These are phyloP conservation scores for Xylaria venustula DNA, from an alignment of 495 filamentous ascomycete species.

Conservation along the genomic window DNA sequence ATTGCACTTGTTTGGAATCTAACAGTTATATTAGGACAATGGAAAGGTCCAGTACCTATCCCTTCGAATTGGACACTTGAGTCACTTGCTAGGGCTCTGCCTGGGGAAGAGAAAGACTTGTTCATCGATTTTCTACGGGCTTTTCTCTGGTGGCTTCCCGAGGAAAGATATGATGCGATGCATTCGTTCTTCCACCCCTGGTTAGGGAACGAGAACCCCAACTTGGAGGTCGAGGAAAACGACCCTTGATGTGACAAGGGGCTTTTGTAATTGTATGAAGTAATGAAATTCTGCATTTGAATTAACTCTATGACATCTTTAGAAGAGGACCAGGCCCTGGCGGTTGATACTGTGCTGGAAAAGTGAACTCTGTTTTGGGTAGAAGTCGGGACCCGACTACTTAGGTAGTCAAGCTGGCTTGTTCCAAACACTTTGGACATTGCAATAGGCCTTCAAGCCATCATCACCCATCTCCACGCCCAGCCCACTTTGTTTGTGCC, in stretches of 20 bases:
- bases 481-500: conserved; percentile 56
- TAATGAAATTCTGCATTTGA: too few relatives aligned
- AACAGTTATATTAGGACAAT: conserved; percentile 16
- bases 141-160: not conserved
- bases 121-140: not conserved
- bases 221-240: not conserved
- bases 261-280: too few relatives aligned
- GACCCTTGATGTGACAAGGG: not conserved
- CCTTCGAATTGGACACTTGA: conserved; percentile 14
- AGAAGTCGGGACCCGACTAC: too few relatives aligned
- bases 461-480: conserved; percentile 51
- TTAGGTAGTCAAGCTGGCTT: not conserved
- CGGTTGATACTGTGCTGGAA: too few relatives aligned
- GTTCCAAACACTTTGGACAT: conserved; percentile 35
- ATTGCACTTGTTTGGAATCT: not conserved
- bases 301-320: too few relatives aligned
- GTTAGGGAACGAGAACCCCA: not conserved
- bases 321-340: too few relatives aligned
- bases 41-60: conserved; percentile 18
- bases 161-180: not conserved
- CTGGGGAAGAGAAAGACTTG: not conserved
- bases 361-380: too few relatives aligned
- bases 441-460: conserved; percentile 51
- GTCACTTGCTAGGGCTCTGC: conserved; percentile 16
- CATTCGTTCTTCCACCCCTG: not conserved